Evolutionary conservation across 371 early-diverging fungal genomes (phyloP), one percentile per base, ranked within the genome.

Genomic region (Chytridiales sp.): DNA sequence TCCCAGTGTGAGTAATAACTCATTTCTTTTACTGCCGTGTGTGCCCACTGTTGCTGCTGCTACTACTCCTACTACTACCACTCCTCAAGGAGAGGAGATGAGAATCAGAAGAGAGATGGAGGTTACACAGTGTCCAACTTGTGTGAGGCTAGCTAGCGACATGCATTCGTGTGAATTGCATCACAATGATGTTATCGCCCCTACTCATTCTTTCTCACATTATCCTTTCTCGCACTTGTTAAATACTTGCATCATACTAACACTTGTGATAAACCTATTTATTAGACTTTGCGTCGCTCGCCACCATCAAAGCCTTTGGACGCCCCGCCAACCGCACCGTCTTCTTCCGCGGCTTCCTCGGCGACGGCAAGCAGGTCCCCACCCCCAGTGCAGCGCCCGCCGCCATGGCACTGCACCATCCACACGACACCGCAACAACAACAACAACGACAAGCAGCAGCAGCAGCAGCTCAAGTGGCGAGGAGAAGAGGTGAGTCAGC

Each of bases 301-400:
- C 72, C 17, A 72, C 72, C 43, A 64, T 72, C 62, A 68, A 68
- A 34, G 49, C 72, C 3, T 67, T 64, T 47, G 72, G 68, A 1
- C 68, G 72, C 1, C 72, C 72, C 21, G 65, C 72, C 29, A 72
- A 67, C 58, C 64, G 68, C 9, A 39, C 48, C 54, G 61, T 68
- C 19, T 56, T 51, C 39, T 72, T 72, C 57, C 34, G 66, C 3
- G 72, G 72, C 31, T 72, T 72, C 58, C 41, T 69, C 36, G 47
- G 44, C 27, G 69, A 69, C 54, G 47, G 47, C 39, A 27, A n/a
- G n/a, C n/a, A n/a, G n/a, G n/a, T n/a, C n/a, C n/a, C n/a, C n/a
- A n/a, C n/a, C n/a, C n/a, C n/a, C n/a, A n/a, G n/a, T n/a, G n/a
- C n/a, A n/a, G n/a, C n/a, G n/a, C n/a, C n/a, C n/a, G n/a, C n/a